Conservation (phyloP, 306 rosid species). For the Rosa persica region DNA sequence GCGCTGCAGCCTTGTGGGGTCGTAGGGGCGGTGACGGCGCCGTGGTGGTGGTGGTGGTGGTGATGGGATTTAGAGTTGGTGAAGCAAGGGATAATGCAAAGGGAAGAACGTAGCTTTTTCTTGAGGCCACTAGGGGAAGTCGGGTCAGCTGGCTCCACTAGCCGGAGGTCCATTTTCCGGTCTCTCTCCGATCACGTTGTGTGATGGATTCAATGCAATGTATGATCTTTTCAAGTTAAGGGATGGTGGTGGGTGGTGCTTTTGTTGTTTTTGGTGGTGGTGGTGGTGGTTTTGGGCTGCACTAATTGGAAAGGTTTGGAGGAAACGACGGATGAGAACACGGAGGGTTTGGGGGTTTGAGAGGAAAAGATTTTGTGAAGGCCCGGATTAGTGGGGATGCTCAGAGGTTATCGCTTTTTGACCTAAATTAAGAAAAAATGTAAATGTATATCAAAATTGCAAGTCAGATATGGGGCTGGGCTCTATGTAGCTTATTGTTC, state of each 20-base stretch:
- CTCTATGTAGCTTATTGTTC: neutral
- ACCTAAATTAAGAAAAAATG: neutral
- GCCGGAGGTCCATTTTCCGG: neutral
- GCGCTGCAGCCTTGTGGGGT: neutral
- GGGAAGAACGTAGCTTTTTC: conserved; percentile 43
- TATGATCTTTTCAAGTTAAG: neutral
- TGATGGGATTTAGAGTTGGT: conserved; percentile 1
- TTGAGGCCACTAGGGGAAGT: conserved; percentile 33
- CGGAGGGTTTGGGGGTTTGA: too few species aligned
- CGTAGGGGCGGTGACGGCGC: conserved; percentile 14
- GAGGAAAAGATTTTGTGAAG: neutral
- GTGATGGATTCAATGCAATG: neutral
- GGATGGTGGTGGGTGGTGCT: conserved; percentile 1
- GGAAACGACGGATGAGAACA: conserved; percentile 28
- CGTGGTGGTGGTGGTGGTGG: conserved; percentile 19
- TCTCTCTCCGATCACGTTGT: neutral
- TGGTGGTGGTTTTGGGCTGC: conserved; percentile 12
- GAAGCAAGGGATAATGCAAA: conserved; percentile 44
- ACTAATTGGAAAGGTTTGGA: neutral
- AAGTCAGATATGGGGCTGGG: neutral
- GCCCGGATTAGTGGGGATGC: neutral
- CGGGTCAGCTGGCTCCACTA: neutral
- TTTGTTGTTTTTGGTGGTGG: conserved; percentile 7
- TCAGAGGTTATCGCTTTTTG: neutral
- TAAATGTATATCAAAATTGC: too few species aligned